A percentile compares a stretch with the other conserved stretches of the same genome.
These are phyloP conservation scores for Solanum dulcamara DNA, from an alignment of 257 asterid species.

Conservation along the genomic window DNA sequence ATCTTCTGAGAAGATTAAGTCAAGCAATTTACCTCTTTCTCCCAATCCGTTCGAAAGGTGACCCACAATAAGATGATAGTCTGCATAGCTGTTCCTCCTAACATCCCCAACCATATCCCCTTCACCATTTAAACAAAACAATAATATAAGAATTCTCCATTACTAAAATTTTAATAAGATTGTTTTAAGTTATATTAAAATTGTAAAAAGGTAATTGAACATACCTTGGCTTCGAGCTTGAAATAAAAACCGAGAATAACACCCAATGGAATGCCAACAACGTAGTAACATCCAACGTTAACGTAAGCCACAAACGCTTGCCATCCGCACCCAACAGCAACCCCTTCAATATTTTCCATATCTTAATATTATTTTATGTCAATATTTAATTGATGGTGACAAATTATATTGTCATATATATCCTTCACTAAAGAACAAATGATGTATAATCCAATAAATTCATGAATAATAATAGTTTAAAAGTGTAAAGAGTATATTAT, in stretches of 20 bases:
- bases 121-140: not conserved
- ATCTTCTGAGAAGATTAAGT: not conserved
- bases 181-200: no score
- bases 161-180: not conserved
- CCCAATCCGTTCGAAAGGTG: slow-evolving; percentile 18
- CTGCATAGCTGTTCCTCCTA: slow-evolving; percentile 17
- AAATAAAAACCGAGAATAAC: slow-evolving; percentile 5
- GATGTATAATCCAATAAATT: not conserved
- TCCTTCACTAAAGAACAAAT: not conserved
- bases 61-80: slow-evolving; percentile 16
- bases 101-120: slow-evolving; percentile 23
- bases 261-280: slow-evolving; percentile 23
- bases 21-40: slow-evolving; percentile 10
- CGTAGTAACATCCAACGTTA: slow-evolving; percentile 18
- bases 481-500: no score
- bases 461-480: no score
- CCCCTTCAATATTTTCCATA: slow-evolving; percentile 3
- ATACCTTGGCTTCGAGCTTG: slow-evolving; percentile 15
- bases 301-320: slow-evolving; percentile 23
- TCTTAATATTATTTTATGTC: not conserved
- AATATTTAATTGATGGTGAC: not conserved
- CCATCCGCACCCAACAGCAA: slow-evolving; percentile 37
- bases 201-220: not conserved
- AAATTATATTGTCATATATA: not conserved
- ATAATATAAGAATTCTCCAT: not conserved